A percentile compares a stretch with the other conserved stretches of the same genome.
phyloP scores from a whole-genome alignment of 2,329 filamentous ascomycete species.

The Teratosphaeria destructans region DNA sequence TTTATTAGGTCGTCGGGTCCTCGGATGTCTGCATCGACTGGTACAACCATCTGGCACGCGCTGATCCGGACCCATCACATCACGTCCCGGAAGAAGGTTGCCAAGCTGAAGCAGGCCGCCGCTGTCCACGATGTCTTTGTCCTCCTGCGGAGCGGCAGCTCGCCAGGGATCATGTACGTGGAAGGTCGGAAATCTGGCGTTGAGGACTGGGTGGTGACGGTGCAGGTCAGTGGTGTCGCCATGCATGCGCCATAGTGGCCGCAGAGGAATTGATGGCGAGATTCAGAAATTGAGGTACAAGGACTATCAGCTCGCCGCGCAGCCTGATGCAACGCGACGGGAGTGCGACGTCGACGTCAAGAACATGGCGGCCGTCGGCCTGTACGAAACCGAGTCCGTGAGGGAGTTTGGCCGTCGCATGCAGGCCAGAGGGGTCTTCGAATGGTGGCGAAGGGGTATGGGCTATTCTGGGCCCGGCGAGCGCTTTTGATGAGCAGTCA shows the following conservation, averaged over 20 bases:
- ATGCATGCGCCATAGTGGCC: not conserved
- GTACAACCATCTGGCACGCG: conserved; percentile 34
- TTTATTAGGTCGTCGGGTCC: not conserved
- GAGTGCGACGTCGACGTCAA: not conserved
- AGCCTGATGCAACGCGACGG: conserved; percentile 34
- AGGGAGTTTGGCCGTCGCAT: conserved; percentile 55
- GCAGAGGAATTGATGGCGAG: not conserved
- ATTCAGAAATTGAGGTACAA: conserved; percentile 52
- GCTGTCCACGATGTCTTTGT: conserved; percentile 51
- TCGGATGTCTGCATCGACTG: not conserved
- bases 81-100: conserved; percentile 65
- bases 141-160: conserved; percentile 55
- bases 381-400: conserved; percentile 51
- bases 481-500: conserved; percentile 6
- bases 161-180: conserved; percentile 70
- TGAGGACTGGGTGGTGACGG: conserved; percentile 52
- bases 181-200: conserved; percentile 51
- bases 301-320: conserved; percentile 55
- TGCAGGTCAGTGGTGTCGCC: conserved; percentile 36
- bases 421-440: conserved; percentile 47
- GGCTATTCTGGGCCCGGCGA: conserved; percentile 33
- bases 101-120: conserved; percentile 53
- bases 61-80: conserved; percentile 74
- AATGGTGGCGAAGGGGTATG: conserved; percentile 62
- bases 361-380: conserved; percentile 14